These are phyloP conservation scores for Phaeophleospora eucalypticola DNA, from an alignment of 2,329 filamentous ascomycete genomes.

Conservation along the genomic window DNA sequence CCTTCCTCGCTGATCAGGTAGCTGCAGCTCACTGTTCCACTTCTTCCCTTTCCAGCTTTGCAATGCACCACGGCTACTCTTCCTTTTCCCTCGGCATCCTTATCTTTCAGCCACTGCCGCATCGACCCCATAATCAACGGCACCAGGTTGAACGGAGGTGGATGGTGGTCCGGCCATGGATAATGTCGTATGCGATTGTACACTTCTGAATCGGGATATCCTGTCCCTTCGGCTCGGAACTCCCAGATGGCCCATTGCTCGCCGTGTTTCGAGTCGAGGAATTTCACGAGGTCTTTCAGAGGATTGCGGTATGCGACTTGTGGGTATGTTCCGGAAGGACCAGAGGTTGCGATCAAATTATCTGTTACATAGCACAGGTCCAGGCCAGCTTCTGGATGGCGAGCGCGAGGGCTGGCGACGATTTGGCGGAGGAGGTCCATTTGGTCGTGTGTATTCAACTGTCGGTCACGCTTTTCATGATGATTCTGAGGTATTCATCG, in stretches of 20 bases:
- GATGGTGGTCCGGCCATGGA: slow-evolving; percentile 96
- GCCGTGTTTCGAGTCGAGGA: slow-evolving; percentile 80
- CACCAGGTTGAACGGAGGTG: slow-evolving; percentile 84
- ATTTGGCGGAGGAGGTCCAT: slow-evolving; percentile 71
- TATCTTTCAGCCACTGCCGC: slow-evolving; percentile 74
- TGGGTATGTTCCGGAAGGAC: slow-evolving; percentile 83
- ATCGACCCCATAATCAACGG: slow-evolving; percentile 88
- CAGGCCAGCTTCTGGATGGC: slow-evolving; percentile 80
- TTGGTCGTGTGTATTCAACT: slow-evolving; percentile 1
- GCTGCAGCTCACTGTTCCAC: slow-evolving; percentile 80
- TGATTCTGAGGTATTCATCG: too few relatives aligned
- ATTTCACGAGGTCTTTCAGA: slow-evolving; percentile 78
- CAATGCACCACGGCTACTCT: slow-evolving; percentile 90
- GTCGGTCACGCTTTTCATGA: slow-evolving; percentile 4
- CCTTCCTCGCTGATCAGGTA: slow-evolving; percentile 87
- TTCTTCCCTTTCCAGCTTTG: slow-evolving; percentile 93
- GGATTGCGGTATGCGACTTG: slow-evolving; percentile 92
- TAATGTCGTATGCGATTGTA: slow-evolving; percentile 84
- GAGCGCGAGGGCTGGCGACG: slow-evolving; percentile 78
- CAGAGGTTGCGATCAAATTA: slow-evolving; percentile 72
- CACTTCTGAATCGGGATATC: slow-evolving; percentile 87
- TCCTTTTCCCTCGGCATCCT: slow-evolving; percentile 39
- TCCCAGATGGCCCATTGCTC: slow-evolving; percentile 94
- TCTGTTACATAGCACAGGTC: slow-evolving; percentile 96
- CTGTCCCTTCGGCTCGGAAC: slow-evolving; percentile 92